Evolutionary conservation across 2,329 filamentous ascomycete species (phyloP), one percentile per base, ranked within the genome.

Genomic region (Penicillium sp.): DNA sequence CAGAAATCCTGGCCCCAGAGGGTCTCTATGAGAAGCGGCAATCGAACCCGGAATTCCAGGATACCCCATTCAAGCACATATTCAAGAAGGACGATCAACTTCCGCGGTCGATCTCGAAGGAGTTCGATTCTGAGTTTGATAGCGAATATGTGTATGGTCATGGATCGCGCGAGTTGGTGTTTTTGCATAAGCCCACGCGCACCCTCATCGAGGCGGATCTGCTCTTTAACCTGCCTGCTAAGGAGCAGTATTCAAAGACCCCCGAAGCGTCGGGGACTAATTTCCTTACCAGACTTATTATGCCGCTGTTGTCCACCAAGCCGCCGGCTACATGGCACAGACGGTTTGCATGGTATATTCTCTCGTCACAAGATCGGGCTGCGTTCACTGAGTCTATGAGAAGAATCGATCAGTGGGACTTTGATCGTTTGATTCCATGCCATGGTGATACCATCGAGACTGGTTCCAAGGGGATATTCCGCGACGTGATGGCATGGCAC

Each of bases 131-230:
- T 14, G 91, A 97, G 63, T 97, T 97, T 69, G 87, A 90, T 35
- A 85, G 84, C 65, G 92, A 96, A 74, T 96, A 89, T 72, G 87
- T 97, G 54, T 83, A 89, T 64, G 84, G 84, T 3, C 86, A 97
- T 73, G 77, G 80, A 30, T 97, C 95, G 77, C 88, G 90, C 69
- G 94, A 99, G 75, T 78, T 97, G 30, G 91, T 94, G 26, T 91
- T 97, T 75, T 78, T 87, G 68, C 91, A 96, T 80, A 88, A 86
- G 70, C 91, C 90, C 0, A 87, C 89, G 12, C 78, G 80, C 54
- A 88, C 91, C 0, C 76, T 99, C 42, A 92, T 99, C 69, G 79
- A 96, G 76, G 94, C 91, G 6, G 94, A 99, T 73, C 75, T 97
- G 40, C 71, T 97, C 62, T 97, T 97, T 81, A 97, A 97, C 73